phyloP scores from a whole-genome alignment of 164 flowering plant species.

The Dillenia turbinata region DNA sequence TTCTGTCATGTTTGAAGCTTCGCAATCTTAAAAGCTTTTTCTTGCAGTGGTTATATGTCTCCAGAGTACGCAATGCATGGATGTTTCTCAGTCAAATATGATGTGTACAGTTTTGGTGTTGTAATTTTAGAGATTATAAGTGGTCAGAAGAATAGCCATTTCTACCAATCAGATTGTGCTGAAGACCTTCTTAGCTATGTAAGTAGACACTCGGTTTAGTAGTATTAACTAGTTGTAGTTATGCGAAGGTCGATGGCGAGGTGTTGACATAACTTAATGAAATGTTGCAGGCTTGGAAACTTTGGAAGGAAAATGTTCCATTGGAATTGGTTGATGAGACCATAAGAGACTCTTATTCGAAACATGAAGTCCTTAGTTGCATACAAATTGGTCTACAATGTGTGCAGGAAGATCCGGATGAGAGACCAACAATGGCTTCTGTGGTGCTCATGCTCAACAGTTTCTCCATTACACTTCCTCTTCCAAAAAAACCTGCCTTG shows the following conservation, averaged over 20 bases:
- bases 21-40: too few relatives aligned
- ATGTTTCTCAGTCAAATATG: slow-evolving; percentile 20
- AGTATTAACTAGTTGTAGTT: background rate
- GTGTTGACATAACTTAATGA: too few relatives aligned
- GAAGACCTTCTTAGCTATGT: slow-evolving; percentile 8
- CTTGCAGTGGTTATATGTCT: slow-evolving; percentile 30
- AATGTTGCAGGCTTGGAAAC: too few relatives aligned
- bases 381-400: too few relatives aligned
- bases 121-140: slow-evolving; percentile 22
- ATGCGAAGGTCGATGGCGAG: too few relatives aligned
- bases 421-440: slow-evolving; percentile 2
- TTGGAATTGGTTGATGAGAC: too few relatives aligned
- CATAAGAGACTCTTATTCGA: too few relatives aligned
- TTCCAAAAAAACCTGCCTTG: background rate
- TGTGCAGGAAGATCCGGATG: too few relatives aligned
- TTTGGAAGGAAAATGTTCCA: too few relatives aligned
- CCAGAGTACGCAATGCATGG: slow-evolving; percentile 28
- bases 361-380: too few relatives aligned
- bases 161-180: background rate
- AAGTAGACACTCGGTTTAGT: background rate
- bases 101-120: slow-evolving; percentile 24
- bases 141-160: slow-evolving; percentile 12
- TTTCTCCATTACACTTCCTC: background rate
- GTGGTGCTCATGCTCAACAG: slow-evolving; percentile 1
- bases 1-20: too few relatives aligned